Evolutionary conservation across 2,329 filamentous ascomycete species (phyloP).

Genomic region (Xylaria multiplex): DNA sequence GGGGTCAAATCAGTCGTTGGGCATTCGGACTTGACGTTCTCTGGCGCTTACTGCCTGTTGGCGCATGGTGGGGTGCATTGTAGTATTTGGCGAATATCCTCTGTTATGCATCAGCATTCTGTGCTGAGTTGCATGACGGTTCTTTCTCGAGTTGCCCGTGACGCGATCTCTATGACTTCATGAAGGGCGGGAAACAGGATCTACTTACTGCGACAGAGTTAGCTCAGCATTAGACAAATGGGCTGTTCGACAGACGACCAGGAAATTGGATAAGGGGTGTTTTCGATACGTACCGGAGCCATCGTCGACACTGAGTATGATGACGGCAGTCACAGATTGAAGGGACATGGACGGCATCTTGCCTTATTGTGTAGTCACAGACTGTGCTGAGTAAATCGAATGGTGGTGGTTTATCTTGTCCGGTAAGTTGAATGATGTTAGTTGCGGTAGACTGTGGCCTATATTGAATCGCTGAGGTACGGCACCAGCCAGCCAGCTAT

Average conservation of each 20-base stretch:
- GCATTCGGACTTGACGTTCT: background rate
- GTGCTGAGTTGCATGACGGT: background rate
- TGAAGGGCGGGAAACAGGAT: background rate
- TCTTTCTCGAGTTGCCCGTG: background rate
- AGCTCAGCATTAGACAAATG: slow-evolving; percentile 24
- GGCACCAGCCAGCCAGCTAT: background rate
- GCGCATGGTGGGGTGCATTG: slow-evolving; percentile 64
- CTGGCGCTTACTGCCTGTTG: slow-evolving; percentile 43
- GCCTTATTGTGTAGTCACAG: slow-evolving; percentile 21
- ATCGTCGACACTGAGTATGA: slow-evolving; percentile 86
- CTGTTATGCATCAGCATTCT: slow-evolving; percentile 25
- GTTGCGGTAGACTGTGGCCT: slow-evolving; percentile 4
- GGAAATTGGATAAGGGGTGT: slow-evolving; percentile 1
- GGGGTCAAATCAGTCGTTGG: slow-evolving; percentile 36
- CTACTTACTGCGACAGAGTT: slow-evolving; percentile 33
- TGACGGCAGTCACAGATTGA: slow-evolving; percentile 79
- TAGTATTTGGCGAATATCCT: slow-evolving; percentile 83
- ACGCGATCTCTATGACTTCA: background rate
- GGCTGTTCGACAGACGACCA: slow-evolving; percentile 6
- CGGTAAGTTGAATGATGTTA: background rate
- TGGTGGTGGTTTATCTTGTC: slow-evolving; percentile 11
- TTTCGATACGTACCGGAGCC: slow-evolving; percentile 64
- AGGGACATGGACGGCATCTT: slow-evolving; percentile 79
- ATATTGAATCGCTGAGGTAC: slow-evolving; percentile 2
- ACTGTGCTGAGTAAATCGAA: slow-evolving; percentile 4